A percentile compares a stretch with the other conserved stretches of the same genome.
phyloP scores from a whole-genome alignment of 345 rosid species.

The Camelina hispida region DNA sequence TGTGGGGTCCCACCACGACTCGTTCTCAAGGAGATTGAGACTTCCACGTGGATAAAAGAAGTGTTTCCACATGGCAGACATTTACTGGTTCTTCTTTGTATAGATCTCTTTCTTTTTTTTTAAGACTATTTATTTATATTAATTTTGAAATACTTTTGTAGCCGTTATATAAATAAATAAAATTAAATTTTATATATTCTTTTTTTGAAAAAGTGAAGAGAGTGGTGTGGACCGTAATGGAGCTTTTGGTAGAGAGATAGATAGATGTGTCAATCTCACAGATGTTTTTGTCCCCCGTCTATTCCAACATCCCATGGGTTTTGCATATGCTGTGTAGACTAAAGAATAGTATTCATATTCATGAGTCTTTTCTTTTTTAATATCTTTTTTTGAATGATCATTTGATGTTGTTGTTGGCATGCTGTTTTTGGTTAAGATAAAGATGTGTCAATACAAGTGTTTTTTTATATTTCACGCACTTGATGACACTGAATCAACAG shows the following conservation, averaged over 20 bases:
- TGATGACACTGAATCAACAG: constrained; percentile 17
- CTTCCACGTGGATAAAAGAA: constrained; percentile 46
- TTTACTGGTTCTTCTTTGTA: constrained; percentile 30
- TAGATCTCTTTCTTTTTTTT: not conserved
- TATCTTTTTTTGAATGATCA: constrained; percentile 9
- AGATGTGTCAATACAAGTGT: not conserved
- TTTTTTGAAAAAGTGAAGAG: not conserved
- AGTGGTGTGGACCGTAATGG: constrained; percentile 27
- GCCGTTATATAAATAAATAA: constrained; percentile 30
- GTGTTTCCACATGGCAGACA: constrained; percentile 11
- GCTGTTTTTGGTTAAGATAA: not conserved
- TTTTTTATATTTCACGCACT: not conserved
- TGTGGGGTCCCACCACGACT: constrained; percentile 45
- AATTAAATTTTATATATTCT: not conserved
- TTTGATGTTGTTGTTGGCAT: constrained; percentile 7
- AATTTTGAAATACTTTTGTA: constrained; percentile 22
- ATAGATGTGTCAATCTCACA: constrained; percentile 40
- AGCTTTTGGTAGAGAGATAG: not conserved
- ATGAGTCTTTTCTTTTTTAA: not conserved
- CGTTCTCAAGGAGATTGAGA: constrained; percentile 36
- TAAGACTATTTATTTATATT: not conserved
- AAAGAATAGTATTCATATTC: constrained; percentile 26
- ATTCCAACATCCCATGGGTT: constrained; percentile 46
- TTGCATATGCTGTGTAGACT: constrained; percentile 38
- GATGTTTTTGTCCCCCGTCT: constrained; percentile 43